A percentile compares a stretch with the other conserved stretches of the same genome.
Conservation (phyloP, 345 rosid genomes). For the Physaria fendleri region DNA sequence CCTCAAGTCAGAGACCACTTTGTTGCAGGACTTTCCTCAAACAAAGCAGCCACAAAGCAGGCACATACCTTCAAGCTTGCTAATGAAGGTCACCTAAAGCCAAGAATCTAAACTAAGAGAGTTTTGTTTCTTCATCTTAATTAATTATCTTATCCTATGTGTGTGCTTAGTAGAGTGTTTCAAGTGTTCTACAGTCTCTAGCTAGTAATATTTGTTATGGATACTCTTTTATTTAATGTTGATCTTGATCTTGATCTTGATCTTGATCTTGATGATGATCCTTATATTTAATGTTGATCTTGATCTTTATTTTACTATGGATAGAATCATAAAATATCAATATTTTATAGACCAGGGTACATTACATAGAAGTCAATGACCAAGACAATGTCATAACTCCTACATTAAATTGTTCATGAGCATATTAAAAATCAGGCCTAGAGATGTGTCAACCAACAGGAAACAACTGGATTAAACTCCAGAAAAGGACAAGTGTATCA, state of each 20-base stretch:
- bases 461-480: conserved; percentile 2
- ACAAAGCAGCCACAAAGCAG: conserved; percentile 68
- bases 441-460: conserved; percentile 7
- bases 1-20: conserved; percentile 73
- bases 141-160: conserved; percentile 24
- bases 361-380: conserved; percentile 13
- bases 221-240: conserved; percentile 5
- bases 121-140: conserved; percentile 17
- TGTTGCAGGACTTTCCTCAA: conserved; percentile 48
- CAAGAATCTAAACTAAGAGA: conserved; percentile 31
- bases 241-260: conserved; percentile 12
- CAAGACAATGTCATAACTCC: conserved; percentile 17
- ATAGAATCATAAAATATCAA: conserved; percentile 6
- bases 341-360: conserved; percentile 15
- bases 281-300: no score
- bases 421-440: conserved; percentile 4
- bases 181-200: conserved; percentile 17
- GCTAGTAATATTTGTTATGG: conserved; percentile 27
- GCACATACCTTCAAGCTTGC: conserved; percentile 83
- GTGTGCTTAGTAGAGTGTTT: conserved; percentile 20
- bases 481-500: conserved; percentile 18
- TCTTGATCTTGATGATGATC: no score
- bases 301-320: no score
- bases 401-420: conserved; percentile 8
- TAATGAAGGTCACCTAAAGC: conserved; percentile 75